Base-by-base conservation (phyloP, 148 eudicot species). In the Spergularia marina region DNA sequence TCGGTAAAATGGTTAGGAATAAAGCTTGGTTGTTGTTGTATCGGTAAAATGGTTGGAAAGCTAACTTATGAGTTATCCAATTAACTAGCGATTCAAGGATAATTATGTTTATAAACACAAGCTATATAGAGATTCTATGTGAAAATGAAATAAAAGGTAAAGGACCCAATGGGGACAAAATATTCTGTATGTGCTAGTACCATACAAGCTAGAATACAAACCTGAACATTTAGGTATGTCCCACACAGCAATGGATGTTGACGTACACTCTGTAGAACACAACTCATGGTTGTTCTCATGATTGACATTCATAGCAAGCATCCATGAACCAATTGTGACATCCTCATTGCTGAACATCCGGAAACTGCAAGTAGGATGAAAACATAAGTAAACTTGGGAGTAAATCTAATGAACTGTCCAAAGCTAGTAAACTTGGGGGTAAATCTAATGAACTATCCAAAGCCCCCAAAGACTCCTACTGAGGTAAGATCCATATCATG, bases 291-390 rank as follows among this genome's bases (percentile, higher is more conserved):
- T 88, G 83, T 91, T 83, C 85, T 94, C 97, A 16, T 90, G 97
- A 70, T 90, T 84, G 71, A 94, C 98, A 87, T 94, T 94, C 98
- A 94, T 94, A 20, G 98, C 98, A 71, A 94, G 95, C 97, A 94
- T 94, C 98, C 98, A 91, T 14, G 98, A 87, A 41, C 98, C 97
- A 53, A 94, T 91, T 6, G 96, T 94, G 41, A 91, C 96, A 86
- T 94, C 98, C 82, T 91, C 98, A 82, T 94, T 94, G 85, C 96
- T 94, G 70, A 94, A 94, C 97, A 91, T 91, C 74, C 98, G 91
- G 76, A 91, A 90, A 75, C 98, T 94, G 91, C 76, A 84, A 74
- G 57, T 60, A 63, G 44, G 65, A 76, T 68, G 36, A 78, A 75
- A 34, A 66, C 18, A 79, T 23, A 14, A 7, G 6, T 10, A 41